Percentiles rank a stretch among this genome's conserved stretches.
phyloP scores from a whole-genome alignment of 169 alveolate genomes.

The Cryptosporidium muris region DNA sequence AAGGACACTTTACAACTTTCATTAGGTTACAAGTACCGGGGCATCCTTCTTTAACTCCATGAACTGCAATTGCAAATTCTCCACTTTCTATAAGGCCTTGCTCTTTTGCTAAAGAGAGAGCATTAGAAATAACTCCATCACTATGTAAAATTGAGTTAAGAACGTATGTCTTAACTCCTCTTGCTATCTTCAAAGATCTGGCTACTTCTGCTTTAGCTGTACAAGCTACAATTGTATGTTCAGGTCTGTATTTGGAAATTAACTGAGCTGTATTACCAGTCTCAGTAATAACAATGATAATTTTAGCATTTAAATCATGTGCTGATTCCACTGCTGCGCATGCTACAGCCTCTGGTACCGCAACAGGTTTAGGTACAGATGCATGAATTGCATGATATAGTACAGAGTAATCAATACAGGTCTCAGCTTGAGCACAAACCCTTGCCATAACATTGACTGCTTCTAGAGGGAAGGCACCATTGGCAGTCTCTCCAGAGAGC shows the following conservation, averaged over 20 bases:
- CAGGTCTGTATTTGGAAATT: slow-evolving; percentile 96
- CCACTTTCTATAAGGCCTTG: slow-evolving; percentile 88
- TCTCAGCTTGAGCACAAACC: slow-evolving; percentile 87
- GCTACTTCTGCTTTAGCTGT: slow-evolving; percentile 83
- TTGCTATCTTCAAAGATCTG: slow-evolving; percentile 89
- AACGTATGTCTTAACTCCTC: slow-evolving; percentile 93
- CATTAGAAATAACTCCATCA: slow-evolving; percentile 86
- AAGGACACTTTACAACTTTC: slow-evolving; percentile 81
- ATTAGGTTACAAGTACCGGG: slow-evolving; percentile 92
- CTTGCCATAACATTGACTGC: slow-evolving; percentile 85
- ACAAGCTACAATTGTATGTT: slow-evolving; percentile 89
- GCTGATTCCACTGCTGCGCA: slow-evolving; percentile 90
- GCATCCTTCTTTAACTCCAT: slow-evolving; percentile 93
- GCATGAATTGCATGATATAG: slow-evolving; percentile 77
- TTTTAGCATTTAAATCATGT: slow-evolving; percentile 85
- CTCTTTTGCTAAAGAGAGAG: slow-evolving; percentile 92
- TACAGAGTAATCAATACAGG: slow-evolving; percentile 79
- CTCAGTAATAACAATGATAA: slow-evolving; percentile 94
- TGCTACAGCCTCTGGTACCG: slow-evolving; percentile 88
- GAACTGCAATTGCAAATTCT: slow-evolving; percentile 91
- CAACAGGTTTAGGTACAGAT: slow-evolving; percentile 77
- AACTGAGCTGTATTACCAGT: slow-evolving; percentile 96
- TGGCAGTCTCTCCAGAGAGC: slow-evolving; percentile 91
- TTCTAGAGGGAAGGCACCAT: slow-evolving; percentile 81
- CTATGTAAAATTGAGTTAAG: slow-evolving; percentile 90